Percentiles rank a stretch among this genome's conserved stretches.
Conservation (phyloP, 805 yeast genomes). For the Blastobotrys parvus region DNA sequence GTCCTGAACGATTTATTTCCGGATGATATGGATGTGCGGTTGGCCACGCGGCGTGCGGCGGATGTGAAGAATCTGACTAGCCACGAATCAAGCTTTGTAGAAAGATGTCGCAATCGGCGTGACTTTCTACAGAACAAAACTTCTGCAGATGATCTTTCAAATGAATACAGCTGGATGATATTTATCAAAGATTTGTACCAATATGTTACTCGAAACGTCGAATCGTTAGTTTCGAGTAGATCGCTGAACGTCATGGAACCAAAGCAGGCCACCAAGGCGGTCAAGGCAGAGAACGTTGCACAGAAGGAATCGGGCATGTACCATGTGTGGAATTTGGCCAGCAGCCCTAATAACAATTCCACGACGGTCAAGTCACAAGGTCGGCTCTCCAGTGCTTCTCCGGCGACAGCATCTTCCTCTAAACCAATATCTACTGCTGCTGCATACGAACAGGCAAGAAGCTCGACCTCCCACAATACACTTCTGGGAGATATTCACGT, state of each 20-base stretch:
- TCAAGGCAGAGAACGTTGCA: not conserved
- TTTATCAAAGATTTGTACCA: constrained; percentile 74
- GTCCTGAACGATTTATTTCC: constrained; percentile 75
- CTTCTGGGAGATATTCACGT: not conserved
- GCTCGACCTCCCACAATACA: not conserved
- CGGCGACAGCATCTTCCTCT: not conserved
- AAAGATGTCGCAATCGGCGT: constrained; percentile 63
- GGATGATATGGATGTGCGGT: constrained; percentile 37
- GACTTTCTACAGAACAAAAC: constrained; percentile 43
- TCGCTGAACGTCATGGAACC: not conserved
- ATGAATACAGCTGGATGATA: constrained; percentile 77
- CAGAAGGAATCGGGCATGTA: not conserved
- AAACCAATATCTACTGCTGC: not conserved
- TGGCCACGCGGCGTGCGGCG: constrained; percentile 20
- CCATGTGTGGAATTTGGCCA: not conserved
- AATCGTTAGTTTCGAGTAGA: not conserved
- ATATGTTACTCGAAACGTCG: constrained; percentile 36
- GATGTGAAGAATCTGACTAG: constrained; percentile 37
- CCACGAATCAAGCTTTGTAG: constrained; percentile 70
- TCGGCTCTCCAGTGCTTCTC: not conserved
- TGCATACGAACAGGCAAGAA: not conserved
- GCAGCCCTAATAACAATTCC: not conserved
- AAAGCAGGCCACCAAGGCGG: not conserved
- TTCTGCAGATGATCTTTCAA: constrained; percentile 46
- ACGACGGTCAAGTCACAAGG: not conserved